These are phyloP conservation scores for Candida peoriensis DNA, from an alignment of 805 yeast genomes.

Conservation along the genomic window DNA sequence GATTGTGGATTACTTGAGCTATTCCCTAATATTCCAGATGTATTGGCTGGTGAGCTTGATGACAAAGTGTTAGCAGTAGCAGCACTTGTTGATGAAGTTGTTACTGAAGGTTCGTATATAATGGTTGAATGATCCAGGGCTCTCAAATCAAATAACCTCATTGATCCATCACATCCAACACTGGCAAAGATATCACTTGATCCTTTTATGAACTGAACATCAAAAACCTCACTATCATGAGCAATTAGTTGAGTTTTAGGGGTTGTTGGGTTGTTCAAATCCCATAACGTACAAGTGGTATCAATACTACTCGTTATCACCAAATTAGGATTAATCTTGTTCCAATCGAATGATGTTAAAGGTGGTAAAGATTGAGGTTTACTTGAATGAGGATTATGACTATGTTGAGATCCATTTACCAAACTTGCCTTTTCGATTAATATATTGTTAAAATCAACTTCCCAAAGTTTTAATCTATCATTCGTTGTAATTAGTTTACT, in stretches of 20 bases:
- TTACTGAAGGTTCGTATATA: conserved; percentile 69
- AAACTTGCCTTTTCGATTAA: conserved; percentile 37
- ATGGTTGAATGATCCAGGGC: conserved; percentile 91
- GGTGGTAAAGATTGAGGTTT: conserved; percentile 57
- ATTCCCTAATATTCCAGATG: conserved; percentile 12
- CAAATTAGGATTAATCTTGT: conserved; percentile 57
- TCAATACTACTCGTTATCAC: conserved; percentile 86
- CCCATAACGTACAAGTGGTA: conserved; percentile 98
- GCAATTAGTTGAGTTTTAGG: conserved; percentile 95
- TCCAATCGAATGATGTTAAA: conserved; percentile 93
- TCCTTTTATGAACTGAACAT: conserved; percentile 76
- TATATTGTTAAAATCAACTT: conserved; percentile 32
- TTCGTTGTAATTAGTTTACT: conserved; percentile 58
- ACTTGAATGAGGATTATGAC: conserved; percentile 36
- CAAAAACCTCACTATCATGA: conserved; percentile 92
- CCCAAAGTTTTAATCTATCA: conserved; percentile 67
- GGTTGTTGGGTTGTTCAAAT: conserved; percentile 51
- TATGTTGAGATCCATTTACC: conserved; percentile 37
- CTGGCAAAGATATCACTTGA: conserved; percentile 79
- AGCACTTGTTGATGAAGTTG: conserved; percentile 4
- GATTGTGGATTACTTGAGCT: conserved; percentile 4
- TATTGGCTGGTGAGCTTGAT: conserved; percentile 7
- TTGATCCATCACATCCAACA: conserved; percentile 94
- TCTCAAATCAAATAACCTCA: conserved; percentile 86
- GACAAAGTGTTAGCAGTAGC: not conserved